These are phyloP conservation scores for Eucalyptus caleyi DNA, from an alignment of 345 rosid genomes.

Conservation along the genomic window DNA sequence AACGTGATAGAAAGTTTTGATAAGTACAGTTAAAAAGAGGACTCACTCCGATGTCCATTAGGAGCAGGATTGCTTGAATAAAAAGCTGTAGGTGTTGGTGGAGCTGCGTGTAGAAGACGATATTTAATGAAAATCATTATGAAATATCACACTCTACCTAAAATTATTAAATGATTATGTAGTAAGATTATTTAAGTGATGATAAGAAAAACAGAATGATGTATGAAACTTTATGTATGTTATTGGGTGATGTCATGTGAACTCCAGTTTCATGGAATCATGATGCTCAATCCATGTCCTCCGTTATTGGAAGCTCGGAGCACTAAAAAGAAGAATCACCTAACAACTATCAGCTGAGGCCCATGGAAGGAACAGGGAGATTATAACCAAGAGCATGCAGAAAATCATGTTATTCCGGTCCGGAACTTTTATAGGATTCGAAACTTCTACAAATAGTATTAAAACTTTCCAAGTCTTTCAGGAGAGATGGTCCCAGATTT, in stretches of 20 bases:
- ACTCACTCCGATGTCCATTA: not conserved
- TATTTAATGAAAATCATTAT: not conserved
- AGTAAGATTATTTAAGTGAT: not conserved
- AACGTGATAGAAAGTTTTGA: not conserved
- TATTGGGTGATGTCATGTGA: not conserved
- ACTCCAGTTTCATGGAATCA: not conserved
- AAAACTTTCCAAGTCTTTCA: not conserved
- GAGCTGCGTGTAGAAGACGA: fast-evolving
- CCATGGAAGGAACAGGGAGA: not conserved
- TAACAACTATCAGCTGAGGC: not conserved
- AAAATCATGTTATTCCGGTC: not conserved
- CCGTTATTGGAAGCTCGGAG: not conserved
- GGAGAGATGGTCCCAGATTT: not conserved
- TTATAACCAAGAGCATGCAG: not conserved
- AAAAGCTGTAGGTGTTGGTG: not conserved
- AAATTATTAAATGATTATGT: not conserved
- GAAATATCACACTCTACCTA: not conserved
- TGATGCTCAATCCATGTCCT: not conserved
- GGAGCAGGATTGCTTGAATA: not conserved
- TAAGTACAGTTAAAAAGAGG: not conserved
- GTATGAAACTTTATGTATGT: not conserved
- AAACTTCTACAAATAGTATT: not conserved
- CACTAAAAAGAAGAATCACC: not conserved
- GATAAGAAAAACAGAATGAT: not conserved
- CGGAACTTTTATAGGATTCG: not conserved